A percentile compares a stretch with the other conserved stretches of the same genome.
phyloP scores from a whole-genome alignment of 2,329 filamentous ascomycete species.

The Calonectria multiphialidica region DNA sequence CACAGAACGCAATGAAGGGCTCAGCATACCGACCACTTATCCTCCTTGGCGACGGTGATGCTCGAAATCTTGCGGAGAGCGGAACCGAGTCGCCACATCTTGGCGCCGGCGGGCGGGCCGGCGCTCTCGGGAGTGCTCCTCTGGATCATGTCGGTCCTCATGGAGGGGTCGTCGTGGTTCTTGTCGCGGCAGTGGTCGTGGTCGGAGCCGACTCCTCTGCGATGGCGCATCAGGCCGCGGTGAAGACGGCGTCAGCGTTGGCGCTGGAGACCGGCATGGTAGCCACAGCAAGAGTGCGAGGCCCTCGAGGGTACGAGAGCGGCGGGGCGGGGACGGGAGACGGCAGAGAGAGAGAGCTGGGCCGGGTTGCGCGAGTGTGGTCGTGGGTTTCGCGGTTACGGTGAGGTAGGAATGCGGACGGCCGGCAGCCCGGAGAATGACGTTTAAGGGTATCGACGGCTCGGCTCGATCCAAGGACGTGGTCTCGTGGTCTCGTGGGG shows the following conservation, averaged over 20 bases:
- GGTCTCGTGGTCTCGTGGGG: not conserved
- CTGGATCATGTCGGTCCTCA: conserved; percentile 45
- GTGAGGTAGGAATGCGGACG: not conserved
- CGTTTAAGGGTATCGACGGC: not conserved
- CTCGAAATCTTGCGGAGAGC: conserved; percentile 35
- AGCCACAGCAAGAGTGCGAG: conserved; percentile 35
- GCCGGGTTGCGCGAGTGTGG: not conserved
- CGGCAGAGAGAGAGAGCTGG: not conserved
- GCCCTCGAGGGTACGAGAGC: conserved; percentile 35
- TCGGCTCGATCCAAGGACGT: not conserved
- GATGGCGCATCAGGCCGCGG: conserved; percentile 40
- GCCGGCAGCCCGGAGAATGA: not conserved
- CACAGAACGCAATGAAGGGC: not conserved
- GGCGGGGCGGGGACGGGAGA: not conserved
- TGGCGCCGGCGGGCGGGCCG: conserved; percentile 31
- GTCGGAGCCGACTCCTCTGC: conserved; percentile 28
- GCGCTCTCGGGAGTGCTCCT: conserved; percentile 45
- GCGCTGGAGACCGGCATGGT: conserved; percentile 42
- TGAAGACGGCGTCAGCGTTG: conserved; percentile 40
- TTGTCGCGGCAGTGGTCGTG: conserved; percentile 28
- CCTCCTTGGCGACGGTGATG: conserved; percentile 36
- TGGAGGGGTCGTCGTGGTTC: conserved; percentile 18
- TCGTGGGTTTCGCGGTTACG: not conserved
- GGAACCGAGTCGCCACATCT: conserved; percentile 38
- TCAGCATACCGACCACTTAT: conserved; percentile 31